Conservation (phyloP, 2,329 filamentous ascomycete genomes). For the Aspergillaceae sp. region DNA sequence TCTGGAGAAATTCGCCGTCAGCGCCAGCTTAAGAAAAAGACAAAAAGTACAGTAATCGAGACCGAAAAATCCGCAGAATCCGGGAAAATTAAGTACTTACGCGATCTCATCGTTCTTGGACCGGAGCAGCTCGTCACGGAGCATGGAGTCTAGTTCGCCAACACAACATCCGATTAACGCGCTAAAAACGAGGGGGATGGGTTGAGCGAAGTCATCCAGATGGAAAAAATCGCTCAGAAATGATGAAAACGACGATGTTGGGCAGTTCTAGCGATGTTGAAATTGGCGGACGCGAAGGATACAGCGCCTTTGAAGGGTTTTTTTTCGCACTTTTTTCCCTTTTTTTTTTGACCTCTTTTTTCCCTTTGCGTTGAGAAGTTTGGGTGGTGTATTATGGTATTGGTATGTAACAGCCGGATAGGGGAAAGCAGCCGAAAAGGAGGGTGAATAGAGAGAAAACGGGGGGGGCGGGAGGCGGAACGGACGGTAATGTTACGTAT, state of each 20-base stretch:
- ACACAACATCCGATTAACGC: slow-evolving; percentile 44
- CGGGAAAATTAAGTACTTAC: slow-evolving; percentile 29
- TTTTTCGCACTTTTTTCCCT: neutral
- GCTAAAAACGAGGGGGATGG: slow-evolving; percentile 33
- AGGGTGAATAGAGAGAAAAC: no score
- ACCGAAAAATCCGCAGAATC: slow-evolving; percentile 5
- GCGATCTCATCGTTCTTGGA: slow-evolving; percentile 45
- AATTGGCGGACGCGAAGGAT: slow-evolving; percentile 21
- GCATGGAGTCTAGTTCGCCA: slow-evolving; percentile 41
- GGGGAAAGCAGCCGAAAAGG: neutral
- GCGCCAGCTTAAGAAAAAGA: slow-evolving; percentile 15
- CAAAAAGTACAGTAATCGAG: slow-evolving; percentile 5
- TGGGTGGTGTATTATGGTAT: neutral
- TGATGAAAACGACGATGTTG: slow-evolving; percentile 36
- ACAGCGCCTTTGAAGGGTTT: slow-evolving; percentile 24
- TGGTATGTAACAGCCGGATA: neutral
- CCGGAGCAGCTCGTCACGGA: slow-evolving; percentile 42
- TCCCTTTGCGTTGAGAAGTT: slow-evolving; percentile 1
- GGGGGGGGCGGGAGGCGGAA: no score
- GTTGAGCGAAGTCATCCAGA: slow-evolving; percentile 36
- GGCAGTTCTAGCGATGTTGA: slow-evolving; percentile 29
- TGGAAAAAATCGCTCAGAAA: slow-evolving; percentile 36
- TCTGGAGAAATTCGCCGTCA: slow-evolving; percentile 32
- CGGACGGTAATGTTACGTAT: slow-evolving; percentile 6
- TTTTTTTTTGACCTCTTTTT: slow-evolving; percentile 5